Evolutionary conservation across 768 basidiomycete genomes (phyloP).

Genomic region (Favolaschia claudopus): DNA sequence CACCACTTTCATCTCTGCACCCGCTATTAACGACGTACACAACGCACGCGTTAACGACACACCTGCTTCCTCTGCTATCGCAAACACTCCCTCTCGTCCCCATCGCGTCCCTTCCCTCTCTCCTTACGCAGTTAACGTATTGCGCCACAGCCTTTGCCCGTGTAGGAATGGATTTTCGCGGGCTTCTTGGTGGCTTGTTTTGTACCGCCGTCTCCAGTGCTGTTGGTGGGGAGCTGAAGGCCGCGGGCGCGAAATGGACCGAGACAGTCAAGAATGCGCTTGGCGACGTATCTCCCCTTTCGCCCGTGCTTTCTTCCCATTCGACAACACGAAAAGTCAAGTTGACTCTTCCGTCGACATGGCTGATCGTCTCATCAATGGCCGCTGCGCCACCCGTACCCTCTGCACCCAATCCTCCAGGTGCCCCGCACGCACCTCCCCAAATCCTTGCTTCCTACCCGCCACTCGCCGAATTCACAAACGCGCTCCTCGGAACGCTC

Average conservation of each 20-base stretch:
- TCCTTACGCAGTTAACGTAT: constrained; percentile 93
- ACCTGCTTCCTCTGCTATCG: constrained; percentile 73
- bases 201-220: constrained; percentile 65
- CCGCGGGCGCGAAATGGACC: constrained; percentile 49
- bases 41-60: constrained; percentile 62
- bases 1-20: constrained; percentile 45
- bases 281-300: constrained; percentile 21
- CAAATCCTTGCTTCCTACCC: constrained; percentile 76
- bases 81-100: constrained; percentile 68
- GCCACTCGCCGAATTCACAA: constrained; percentile 76
- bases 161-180: constrained; percentile 91
- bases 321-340: constrained; percentile 23
- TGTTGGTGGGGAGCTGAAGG: constrained; percentile 59
- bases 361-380: constrained; percentile 53
- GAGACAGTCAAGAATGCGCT: constrained; percentile 30
- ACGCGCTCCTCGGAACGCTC: constrained; percentile 74
- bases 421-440: constrained; percentile 71
- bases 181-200: constrained; percentile 71
- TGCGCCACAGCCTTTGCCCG: constrained; percentile 91
- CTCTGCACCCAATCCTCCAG: constrained; percentile 32
- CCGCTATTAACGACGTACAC: constrained; percentile 71
- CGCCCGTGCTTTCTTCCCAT: constrained; percentile 20
- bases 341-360: constrained; percentile 51
- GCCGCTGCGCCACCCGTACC: constrained; percentile 39
- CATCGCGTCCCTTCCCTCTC: constrained; percentile 74